Evolutionary conservation across 2,329 filamentous ascomycete genomes (phyloP), one percentile per base, ranked within the genome.

Genomic region (Pseudogymnoascus sp.): DNA sequence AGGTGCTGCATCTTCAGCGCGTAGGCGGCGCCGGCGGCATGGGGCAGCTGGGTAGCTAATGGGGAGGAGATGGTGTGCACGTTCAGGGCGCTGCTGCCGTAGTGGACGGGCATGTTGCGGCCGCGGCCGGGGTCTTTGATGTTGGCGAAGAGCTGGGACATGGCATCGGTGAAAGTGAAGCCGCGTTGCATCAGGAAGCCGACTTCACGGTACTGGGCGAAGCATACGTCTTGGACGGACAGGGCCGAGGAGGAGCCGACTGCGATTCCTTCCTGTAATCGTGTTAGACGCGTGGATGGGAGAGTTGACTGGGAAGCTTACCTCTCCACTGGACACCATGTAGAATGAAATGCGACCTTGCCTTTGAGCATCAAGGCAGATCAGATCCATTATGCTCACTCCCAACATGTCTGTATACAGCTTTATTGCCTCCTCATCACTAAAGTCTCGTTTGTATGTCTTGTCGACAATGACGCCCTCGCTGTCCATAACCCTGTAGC

Each of bases 301-400:
- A 61, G 58, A 33, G 25, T n/a, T 40, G 10, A 15, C 18, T 52
- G 27, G 10, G 8, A 55, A 33, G 7, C 45, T 6, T 55, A 55
- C 45, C 48, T 72, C 68, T 2, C 67, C 67, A 37, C 66, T 58
- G 33, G 61, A 65, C 5, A 93, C 93, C 90, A 99, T 97, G 76
- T 99, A 99, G 76, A 99, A 99, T 60, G 67, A 69, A 18, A 73
- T 37, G 25, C 72, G 66, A 9, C 72, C 72, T 75, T 99, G 94
- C 52, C 94, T 82, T 76, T 99, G 94, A 0, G 94, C 92, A 71
- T 99, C 94, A 71, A 96, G 97, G 92, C 97, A 97, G 73, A 97
- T 89, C 61, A 96, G 75, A 72, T 99, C 94, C 91, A 99, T 94
- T 67, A 97, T 89, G 62, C 88, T 86, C 8, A 87, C 78, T 36